These are phyloP conservation scores for Eimeria sp. DNA, from an alignment of 169 alveolate species.

Conservation along the genomic window DNA sequence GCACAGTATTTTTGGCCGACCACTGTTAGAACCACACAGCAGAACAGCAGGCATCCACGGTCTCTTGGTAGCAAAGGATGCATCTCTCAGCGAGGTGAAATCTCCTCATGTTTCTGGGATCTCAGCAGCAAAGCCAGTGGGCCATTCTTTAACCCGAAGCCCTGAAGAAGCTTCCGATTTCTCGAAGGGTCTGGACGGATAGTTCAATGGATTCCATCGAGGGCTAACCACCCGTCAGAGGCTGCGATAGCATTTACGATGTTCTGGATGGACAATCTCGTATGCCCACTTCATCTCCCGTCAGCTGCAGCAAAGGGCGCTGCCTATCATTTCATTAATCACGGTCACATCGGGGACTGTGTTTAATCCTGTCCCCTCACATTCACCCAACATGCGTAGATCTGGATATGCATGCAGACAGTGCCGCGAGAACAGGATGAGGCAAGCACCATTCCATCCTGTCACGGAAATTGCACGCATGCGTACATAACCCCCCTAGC, in stretches of 20 bases:
- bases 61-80: too few relatives aligned
- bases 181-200: neutral
- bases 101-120: too few relatives aligned
- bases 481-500: neutral
- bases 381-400: too few relatives aligned
- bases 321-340: neutral
- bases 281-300: neutral
- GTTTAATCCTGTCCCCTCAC: too few relatives aligned
- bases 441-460: neutral
- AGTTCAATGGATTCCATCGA: neutral
- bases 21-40: too few relatives aligned
- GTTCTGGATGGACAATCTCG: neutral
- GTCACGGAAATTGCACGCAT: neutral
- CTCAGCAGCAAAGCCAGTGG: too few relatives aligned
- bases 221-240: neutral
- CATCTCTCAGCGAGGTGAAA: too few relatives aligned
- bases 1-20: too few relatives aligned
- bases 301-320: neutral
- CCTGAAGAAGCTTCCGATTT: too few relatives aligned
- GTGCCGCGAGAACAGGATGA: neutral
- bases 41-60: too few relatives aligned
- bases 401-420: neutral
- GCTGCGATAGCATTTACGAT: neutral
- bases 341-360: too few relatives aligned
- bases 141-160: too few relatives aligned